Conservation (phyloP, 345 rosid genomes). For the Pseudoturritis turrita region DNA sequence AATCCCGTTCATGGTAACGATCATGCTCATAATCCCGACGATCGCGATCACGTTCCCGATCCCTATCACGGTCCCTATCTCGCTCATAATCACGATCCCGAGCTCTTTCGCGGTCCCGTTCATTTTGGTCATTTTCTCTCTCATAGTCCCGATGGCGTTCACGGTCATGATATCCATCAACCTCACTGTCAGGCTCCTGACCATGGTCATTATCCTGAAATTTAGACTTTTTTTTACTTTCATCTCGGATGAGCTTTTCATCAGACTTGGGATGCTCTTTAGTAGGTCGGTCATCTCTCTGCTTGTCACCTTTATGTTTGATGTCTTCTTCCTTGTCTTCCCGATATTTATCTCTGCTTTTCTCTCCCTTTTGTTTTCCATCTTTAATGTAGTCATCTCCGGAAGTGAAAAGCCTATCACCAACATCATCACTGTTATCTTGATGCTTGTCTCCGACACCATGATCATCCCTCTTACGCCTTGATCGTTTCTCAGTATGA, state of each 20-base stretch:
- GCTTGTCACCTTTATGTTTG: conserved; percentile 56
- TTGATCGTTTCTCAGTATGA: conserved; percentile 49
- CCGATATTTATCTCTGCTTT: conserved; percentile 49
- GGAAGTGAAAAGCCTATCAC: conserved; percentile 37
- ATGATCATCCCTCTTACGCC: conserved; percentile 64
- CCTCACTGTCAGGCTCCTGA: conserved; percentile 35
- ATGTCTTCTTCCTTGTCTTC: conserved; percentile 63
- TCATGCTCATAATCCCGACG: conserved; percentile 35
- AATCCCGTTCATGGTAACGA: conserved; percentile 30
- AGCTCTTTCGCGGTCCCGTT: conserved; percentile 33
- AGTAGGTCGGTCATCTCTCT: conserved; percentile 53
- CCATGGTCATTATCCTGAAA: conserved; percentile 45
- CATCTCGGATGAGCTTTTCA: conserved; percentile 54
- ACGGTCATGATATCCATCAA: conserved; percentile 30
- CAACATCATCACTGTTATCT: conserved; percentile 51
- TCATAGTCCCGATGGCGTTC: conserved; percentile 25
- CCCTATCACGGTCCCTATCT: conserved; percentile 31
- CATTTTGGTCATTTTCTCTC: conserved; percentile 29
- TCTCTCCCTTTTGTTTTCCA: conserved; percentile 62
- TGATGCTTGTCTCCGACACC: conserved; percentile 55
- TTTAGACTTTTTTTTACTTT: conserved; percentile 63
- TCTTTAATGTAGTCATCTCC: conserved; percentile 56
- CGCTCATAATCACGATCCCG: conserved; percentile 36
- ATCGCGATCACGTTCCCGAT: conserved; percentile 33
- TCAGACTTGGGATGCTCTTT: conserved; percentile 57